Evolutionary conservation across 306 rosid genomes (phyloP), one percentile per base, ranked within the genome.

Genomic region (Prunus mira): DNA sequence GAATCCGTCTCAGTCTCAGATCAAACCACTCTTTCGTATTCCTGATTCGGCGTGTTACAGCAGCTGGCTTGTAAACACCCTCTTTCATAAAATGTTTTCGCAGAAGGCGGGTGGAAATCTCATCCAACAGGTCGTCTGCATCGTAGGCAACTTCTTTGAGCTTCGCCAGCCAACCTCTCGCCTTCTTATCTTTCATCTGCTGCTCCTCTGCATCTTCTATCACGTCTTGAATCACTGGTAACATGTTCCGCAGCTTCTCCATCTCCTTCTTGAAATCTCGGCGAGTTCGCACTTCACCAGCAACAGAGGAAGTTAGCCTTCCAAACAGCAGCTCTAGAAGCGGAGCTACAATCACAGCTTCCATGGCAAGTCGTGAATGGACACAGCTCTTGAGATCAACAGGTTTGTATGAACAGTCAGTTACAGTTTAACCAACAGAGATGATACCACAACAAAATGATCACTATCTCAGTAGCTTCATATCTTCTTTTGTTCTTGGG

Each of bases 201-300:
- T 38, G 70, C 28, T 18, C 71, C 25, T 80, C 83, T 28, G 83
- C 83, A n/a, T 74, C 75, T 60, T 60, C 76, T 18, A 80, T 78
- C 63, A 74, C 71, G 1, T 75, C 75, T 14, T 74, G 75, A 58
- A 80, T 49, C 34, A 62, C 17, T 43, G 45, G 52, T 27, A 80
- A 27, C 17, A 71, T 9, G n/a, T 50, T 71, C 24, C 7, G 49
- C 12, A 80, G 75, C n/a, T 11, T 75, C 38, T 52, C 49, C 18
- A 69, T 30, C 54, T 69, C 73, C 18, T n/a, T 73, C 24, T 13
- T 72, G 52, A 80, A 14, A 10, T 71, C 80, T 3, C 50, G 55
- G 4, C 20, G 3, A 13, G 17, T 19, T 1, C 61, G 45, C 3
- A 80, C 11, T 5, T 15, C 1, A 54, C 32, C 52, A 28, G 75